A percentile compares a stretch with the other conserved stretches of the same genome.
Conservation (phyloP, 441 rosid species). For the Metrosideros polymorpha region DNA sequence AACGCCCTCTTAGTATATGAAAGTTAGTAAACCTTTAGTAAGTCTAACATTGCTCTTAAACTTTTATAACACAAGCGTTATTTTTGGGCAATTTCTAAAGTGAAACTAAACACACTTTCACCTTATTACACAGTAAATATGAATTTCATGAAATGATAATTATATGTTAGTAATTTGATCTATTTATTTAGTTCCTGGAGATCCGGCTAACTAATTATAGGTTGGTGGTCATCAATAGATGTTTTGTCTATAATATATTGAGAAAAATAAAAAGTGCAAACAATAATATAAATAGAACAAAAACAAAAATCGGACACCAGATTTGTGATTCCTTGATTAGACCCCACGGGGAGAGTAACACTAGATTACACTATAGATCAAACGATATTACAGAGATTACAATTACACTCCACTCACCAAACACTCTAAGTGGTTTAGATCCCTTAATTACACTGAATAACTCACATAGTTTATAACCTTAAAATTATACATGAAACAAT, state of each 20-base stretch:
- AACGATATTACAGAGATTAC: no score
- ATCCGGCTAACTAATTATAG: background rate
- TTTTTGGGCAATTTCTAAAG: background rate
- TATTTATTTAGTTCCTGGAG: background rate
- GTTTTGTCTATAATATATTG: background rate
- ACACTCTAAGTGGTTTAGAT: background rate
- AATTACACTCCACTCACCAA: background rate
- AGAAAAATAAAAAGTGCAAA: background rate
- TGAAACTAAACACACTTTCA: background rate
- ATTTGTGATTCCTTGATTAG: no score
- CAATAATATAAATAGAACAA: no score
- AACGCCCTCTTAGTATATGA: no score
- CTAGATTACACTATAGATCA: background rate
- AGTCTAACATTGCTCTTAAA: background rate
- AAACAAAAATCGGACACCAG: no score
- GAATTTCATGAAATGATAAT: background rate
- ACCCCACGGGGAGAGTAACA: accelerated
- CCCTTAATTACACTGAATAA: background rate
- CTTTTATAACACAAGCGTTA: background rate
- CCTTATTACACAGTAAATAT: background rate
- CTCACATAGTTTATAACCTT: background rate
- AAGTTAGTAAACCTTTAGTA: background rate
- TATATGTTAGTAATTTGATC: background rate
- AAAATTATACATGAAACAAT: background rate
- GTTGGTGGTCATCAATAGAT: background rate